Percentiles rank a stretch among this genome's conserved stretches.
These are phyloP conservation scores for Akanthomyces uredinophilus DNA, from an alignment of 2,329 filamentous ascomycete species.

Conservation along the genomic window DNA sequence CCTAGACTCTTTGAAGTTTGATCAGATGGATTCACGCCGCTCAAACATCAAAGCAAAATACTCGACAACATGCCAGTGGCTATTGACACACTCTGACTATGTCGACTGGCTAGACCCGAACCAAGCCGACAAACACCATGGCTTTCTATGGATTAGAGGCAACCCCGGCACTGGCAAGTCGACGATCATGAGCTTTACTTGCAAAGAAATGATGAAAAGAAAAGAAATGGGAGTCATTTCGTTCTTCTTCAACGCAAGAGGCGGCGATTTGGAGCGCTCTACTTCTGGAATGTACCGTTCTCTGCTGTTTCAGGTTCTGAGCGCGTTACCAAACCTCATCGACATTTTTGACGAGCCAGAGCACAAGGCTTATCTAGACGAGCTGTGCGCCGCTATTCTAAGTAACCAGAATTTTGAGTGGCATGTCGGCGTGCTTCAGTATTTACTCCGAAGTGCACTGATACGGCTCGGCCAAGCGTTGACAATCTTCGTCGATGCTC, in stretches of 20 bases:
- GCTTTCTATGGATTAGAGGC: conserved; percentile 35
- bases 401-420: neutral
- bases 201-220: conserved; percentile 16
- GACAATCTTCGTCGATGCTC: conserved; percentile 35
- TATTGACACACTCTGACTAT: neutral
- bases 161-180: conserved; percentile 42
- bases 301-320: conserved; percentile 40
- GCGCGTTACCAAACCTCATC: conserved; percentile 19
- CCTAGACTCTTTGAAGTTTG: neutral
- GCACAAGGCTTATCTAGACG: neutral
- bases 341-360: neutral
- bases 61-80: neutral
- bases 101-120: conserved; percentile 7
- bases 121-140: conserved; percentile 1
- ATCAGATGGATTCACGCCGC: neutral
- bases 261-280: conserved; percentile 37
- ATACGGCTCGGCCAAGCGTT: neutral
- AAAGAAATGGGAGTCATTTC: conserved; percentile 25
- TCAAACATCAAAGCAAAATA: neutral
- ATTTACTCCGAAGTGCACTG: neutral
- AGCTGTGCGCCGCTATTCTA: neutral
- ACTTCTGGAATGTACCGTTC: conserved; percentile 45
- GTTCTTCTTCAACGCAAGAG: conserved; percentile 48
- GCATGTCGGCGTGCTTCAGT: neutral
- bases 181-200: conserved; percentile 38